Percentiles rank a stretch among this genome's conserved stretches.
These are phyloP conservation scores for Gossypium schwendimanii DNA, from an alignment of 441 rosid genomes.

Conservation along the genomic window DNA sequence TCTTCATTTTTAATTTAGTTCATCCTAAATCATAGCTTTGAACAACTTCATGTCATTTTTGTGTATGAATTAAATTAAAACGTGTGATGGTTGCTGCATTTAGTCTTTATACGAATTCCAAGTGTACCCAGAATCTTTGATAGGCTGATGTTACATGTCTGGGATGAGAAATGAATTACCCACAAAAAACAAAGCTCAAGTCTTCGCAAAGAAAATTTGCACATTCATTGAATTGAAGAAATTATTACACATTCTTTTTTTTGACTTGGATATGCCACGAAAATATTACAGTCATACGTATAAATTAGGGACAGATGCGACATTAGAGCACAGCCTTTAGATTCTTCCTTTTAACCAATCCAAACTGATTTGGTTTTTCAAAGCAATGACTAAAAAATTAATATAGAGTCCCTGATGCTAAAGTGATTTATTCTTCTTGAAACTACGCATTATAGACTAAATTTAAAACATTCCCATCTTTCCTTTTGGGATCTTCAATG, in stretches of 20 bases:
- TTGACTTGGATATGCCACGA: too few relatives aligned
- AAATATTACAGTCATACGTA: too few relatives aligned
- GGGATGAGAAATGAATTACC: neutral
- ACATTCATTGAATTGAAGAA: neutral
- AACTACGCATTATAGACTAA: neutral
- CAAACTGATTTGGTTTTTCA: neutral
- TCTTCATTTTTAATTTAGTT: neutral
- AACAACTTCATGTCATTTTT: neutral
- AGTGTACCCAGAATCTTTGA: neutral
- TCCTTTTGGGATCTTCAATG: slow-evolving; percentile 35
- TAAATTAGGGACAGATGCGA: too few relatives aligned
- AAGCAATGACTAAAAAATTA: neutral
- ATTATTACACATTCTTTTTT: too few relatives aligned
- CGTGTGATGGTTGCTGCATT: neutral
- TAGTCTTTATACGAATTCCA: neutral
- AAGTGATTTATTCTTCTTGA: neutral
- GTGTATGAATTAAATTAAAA: neutral
- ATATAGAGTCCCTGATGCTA: neutral
- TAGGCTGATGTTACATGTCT: neutral
- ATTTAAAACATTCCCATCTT: neutral
- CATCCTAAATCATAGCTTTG: neutral
- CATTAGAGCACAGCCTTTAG: neutral
- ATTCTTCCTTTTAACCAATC: neutral
- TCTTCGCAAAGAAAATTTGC: neutral
- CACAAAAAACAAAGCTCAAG: neutral